Conservation (phyloP, 441 rosid genomes). For the Hura crepitans region DNA sequence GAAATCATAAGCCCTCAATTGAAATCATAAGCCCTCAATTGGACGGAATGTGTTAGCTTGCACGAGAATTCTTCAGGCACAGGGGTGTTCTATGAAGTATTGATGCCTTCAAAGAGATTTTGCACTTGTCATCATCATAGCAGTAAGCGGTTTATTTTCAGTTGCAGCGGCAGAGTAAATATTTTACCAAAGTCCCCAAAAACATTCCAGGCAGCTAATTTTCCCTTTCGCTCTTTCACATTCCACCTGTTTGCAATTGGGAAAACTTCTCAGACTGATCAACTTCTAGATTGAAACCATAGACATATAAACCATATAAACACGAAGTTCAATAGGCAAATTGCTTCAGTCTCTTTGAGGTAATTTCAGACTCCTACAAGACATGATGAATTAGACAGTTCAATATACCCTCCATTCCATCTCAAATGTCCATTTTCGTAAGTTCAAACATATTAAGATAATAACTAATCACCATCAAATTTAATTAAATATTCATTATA, state of each 20-base stretch:
- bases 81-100: neutral
- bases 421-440: too few species aligned
- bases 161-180: neutral
- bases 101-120: neutral
- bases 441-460: too few species aligned
- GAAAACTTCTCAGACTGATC: constrained; percentile 6
- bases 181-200: constrained; percentile 1
- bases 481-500: too few species aligned
- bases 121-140: neutral
- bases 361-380: neutral
- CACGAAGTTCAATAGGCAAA: neutral
- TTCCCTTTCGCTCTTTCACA: neutral
- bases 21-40: constrained; percentile 2
- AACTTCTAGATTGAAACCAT: neutral
- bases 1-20: constrained; percentile 5
- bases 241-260: constrained; percentile 14
- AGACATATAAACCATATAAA: neutral
- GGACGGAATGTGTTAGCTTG: neutral
- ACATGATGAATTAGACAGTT: neutral
- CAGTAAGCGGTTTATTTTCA: constrained; percentile 12
- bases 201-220: neutral
- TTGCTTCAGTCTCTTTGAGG: neutral
- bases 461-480: too few species aligned
- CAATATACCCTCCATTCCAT: too few species aligned
- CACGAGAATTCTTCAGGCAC: neutral